Base-by-base conservation (phyloP, 2,329 filamentous ascomycete species). In the Scedosporium dehoogii region DNA sequence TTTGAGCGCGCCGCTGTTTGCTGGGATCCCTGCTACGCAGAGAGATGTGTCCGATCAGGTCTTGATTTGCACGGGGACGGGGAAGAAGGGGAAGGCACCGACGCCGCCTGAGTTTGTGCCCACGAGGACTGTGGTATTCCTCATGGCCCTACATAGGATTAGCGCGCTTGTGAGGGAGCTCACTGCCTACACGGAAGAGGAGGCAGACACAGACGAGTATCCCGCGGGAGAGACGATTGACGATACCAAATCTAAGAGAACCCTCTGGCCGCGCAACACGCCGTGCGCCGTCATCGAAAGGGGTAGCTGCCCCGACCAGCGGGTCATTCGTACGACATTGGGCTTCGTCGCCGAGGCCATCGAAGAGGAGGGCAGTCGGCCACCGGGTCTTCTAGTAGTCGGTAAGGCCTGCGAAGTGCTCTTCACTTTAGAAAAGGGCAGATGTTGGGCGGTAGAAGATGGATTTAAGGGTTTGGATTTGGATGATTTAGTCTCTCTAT, bases 31-130 rank as follows among this genome's bases (percentile, higher is more conserved):
- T 1, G 81, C 89, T 0, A 99, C 94, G 1, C 93, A 97, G 76
- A 83, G 94, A 4, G 89, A 89, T 55, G 89, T 96, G 0, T 89
- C 91, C 3, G 94, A 99, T 70, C 92, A 97, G 74, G 87, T 99
- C 0, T 81, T 99, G 27, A 84, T 99, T n/a, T 97, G 94, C 76
- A 99, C 94, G 0, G 94, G 94, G 0, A 99, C 94, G 0, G 94
- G 94, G 0, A 85, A 94, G 69, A 96, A 96, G 75, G 94, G 94
- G 12, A 88, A 85, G 62, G 80, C 91, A 0, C 92, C 92, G 0
- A 78, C 84, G n/a, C 91, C 92, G 41, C 94, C 94, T 0, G 86
- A 87, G 65, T 96, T 86, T 72, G 84, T 92, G 0, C 73, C 81
- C 2, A 88, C 84, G 7, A 83, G 92, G 63, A 97, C 94, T 0